Evolutionary conservation across 2,329 filamentous ascomycete genomes (phyloP), one percentile per base, ranked within the genome.

Genomic region (Exophiala oligosperma): DNA sequence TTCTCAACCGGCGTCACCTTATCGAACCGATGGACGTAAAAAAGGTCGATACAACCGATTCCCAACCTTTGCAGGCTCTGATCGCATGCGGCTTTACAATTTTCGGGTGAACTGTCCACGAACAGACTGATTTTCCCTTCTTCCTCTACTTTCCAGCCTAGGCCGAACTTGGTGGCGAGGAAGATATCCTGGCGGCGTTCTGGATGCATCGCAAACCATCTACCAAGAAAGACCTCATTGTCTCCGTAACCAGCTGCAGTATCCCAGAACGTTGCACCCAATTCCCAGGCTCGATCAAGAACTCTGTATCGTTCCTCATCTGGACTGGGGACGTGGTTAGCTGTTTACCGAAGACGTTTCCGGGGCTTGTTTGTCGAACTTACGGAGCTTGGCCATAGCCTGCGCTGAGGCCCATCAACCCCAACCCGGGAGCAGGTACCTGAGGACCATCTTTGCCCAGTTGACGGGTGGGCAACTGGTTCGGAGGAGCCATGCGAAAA

Each of bases 241-340:
- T 57, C 55, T n/a, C 50, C 55, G n/a, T 56, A 57, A 24, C 72
- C 60, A 47, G 73, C 70, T 6, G 73, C 68, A 6, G 71, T 74
- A 56, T 79, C 76, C 76, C 77, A 79, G 52, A 77, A 75, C 1
- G 70, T 73, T 28, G 70, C 69, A 1, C 78, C 79, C 2, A 74
- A 61, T 38, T 77, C 72, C 32, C 32, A 35, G 32, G 32, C 32
- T 35, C 32, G 32, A 35, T 35, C 32, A 35, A 35, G 32, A 35
- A 35, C 6, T 35, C 11, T 35, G 32, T 9, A 35, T 9, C 32
- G 4, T 35, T 35, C 32, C 32, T 35, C 32, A 9, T 35, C 32
- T 35, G 32, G 32, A 11, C 32, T 35, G 14, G 76, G 68, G 2
- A 78, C 77, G 8, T 74, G 71, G 59, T 81, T 78, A 1, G 81